Conservation (phyloP, 2,329 filamentous ascomycete species). For the Fusarium ramigenum region DNA sequence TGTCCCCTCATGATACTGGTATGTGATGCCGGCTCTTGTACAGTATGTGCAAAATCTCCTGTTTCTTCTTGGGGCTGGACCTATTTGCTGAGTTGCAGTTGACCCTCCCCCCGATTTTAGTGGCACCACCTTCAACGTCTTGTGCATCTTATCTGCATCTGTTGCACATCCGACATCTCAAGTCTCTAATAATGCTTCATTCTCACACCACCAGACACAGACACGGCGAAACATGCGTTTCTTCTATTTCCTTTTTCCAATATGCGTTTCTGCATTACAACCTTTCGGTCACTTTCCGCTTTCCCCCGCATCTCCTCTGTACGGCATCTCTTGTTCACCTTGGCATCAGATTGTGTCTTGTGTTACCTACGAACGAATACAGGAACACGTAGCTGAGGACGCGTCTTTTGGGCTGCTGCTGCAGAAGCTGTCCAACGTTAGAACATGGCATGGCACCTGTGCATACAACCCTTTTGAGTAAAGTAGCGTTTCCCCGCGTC, state of each 20-base stretch:
- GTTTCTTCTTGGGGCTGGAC: background rate
- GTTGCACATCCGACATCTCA: background rate
- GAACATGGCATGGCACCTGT: background rate
- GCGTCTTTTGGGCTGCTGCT: background rate
- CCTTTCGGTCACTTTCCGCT: slow-evolving; percentile 30
- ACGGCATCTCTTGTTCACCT: background rate
- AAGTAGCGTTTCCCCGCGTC: slow-evolving; percentile 8
- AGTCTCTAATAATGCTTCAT: background rate
- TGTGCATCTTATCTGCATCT: slow-evolving; percentile 10
- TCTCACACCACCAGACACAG: slow-evolving; percentile 11
- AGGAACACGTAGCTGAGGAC: background rate
- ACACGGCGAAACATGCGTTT: background rate
- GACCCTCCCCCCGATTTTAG: slow-evolving; percentile 12
- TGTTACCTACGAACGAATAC: background rate
- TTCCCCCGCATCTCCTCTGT: slow-evolving; percentile 5
- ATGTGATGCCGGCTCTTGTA: background rate
- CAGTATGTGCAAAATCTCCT: background rate
- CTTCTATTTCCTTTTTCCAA: background rate
- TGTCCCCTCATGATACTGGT: background rate
- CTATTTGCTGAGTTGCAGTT: background rate
- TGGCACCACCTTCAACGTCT: slow-evolving; percentile 22
- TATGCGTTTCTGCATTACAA: background rate
- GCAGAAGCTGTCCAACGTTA: background rate
- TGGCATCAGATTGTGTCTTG: background rate
- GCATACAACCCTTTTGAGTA: background rate